phyloP scores from a whole-genome alignment of 352 stramenopile genomes.

The Phytophthora capsici region DNA sequence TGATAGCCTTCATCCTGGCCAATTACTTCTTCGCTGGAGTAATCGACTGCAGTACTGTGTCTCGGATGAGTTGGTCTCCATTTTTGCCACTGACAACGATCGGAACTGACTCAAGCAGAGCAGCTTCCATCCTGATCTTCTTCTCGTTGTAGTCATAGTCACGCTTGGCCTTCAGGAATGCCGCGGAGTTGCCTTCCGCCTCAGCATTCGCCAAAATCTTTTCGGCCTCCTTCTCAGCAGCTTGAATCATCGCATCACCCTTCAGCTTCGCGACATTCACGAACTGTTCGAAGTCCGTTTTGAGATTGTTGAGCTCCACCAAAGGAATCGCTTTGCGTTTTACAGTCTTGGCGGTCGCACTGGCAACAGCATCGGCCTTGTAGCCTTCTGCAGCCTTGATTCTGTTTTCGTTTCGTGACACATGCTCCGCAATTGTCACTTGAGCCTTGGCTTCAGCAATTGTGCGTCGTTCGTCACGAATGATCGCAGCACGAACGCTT shows the following conservation, averaged over 20 bases:
- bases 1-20: not conserved
- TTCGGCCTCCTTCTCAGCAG: slow-evolving; percentile 60
- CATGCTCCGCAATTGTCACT: slow-evolving; percentile 72
- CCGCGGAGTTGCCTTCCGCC: slow-evolving; percentile 62
- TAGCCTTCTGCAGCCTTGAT: slow-evolving; percentile 72
- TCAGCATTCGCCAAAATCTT: slow-evolving; percentile 64
- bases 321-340: slow-evolving; percentile 63
- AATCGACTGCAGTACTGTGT: slow-evolving; percentile 30
- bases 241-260: slow-evolving; percentile 71
- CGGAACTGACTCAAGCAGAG: slow-evolving; percentile 60
- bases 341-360: slow-evolving; percentile 57
- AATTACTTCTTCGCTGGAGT: slow-evolving; percentile 20
- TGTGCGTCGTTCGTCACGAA: slow-evolving; percentile 80
- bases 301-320: slow-evolving; percentile 64
- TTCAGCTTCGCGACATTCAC: slow-evolving; percentile 68
- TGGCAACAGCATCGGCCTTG: slow-evolving; percentile 71
- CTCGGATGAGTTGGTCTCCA: slow-evolving; percentile 78
- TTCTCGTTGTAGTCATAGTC: slow-evolving; percentile 81
- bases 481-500: slow-evolving; percentile 73
- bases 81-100: slow-evolving; percentile 88
- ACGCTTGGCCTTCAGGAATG: slow-evolving; percentile 77
- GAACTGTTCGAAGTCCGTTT: slow-evolving; percentile 74
- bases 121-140: slow-evolving; percentile 67
- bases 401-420: slow-evolving; percentile 64
- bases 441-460: slow-evolving; percentile 77